Percentiles rank a stretch among this genome's conserved stretches.
phyloP scores from a whole-genome alignment of 2,329 filamentous ascomycete species.

The Fusarium redolens region DNA sequence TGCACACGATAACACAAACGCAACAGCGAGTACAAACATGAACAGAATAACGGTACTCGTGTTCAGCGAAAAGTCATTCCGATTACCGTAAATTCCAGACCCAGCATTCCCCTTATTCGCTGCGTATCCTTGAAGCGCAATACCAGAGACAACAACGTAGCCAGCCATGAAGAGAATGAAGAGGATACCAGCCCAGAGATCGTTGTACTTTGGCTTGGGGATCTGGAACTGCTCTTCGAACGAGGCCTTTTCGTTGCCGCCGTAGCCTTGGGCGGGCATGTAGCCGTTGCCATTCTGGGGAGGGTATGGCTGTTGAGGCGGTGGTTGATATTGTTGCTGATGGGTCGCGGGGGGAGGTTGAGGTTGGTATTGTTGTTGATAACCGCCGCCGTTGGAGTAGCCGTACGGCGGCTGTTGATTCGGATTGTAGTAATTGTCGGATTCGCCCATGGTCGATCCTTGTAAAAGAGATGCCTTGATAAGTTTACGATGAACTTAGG shows the following conservation, averaged over 20 bases:
- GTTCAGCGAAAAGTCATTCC: constrained; percentile 74
- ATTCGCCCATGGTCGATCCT: constrained; percentile 49
- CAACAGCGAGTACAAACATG: constrained; percentile 78
- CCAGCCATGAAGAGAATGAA: constrained; percentile 78
- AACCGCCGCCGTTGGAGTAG: constrained; percentile 34
- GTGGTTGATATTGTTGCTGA: constrained; percentile 43
- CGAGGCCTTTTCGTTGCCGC: constrained; percentile 59
- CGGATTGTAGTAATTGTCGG: constrained; percentile 49
- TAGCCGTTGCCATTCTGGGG: constrained; percentile 47
- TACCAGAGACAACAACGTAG: constrained; percentile 79
- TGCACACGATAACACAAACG: constrained; percentile 77
- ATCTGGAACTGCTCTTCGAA: constrained; percentile 89
- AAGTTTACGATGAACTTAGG: background rate
- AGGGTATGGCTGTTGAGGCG: constrained; percentile 43
- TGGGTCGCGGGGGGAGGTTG: constrained; percentile 33
- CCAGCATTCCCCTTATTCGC: constrained; percentile 71
- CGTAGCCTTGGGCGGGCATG: constrained; percentile 52
- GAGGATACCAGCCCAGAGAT: constrained; percentile 87
- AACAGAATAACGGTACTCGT: constrained; percentile 91
- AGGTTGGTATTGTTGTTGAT: constrained; percentile 44
- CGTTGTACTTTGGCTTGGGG: constrained; percentile 87
- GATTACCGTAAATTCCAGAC: constrained; percentile 77
- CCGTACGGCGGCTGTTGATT: constrained; percentile 35
- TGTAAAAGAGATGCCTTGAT: constrained; percentile 2
- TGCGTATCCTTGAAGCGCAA: constrained; percentile 81